Conservation (phyloP, 2,329 filamentous ascomycete species). For the Diaporthe australafricana region DNA sequence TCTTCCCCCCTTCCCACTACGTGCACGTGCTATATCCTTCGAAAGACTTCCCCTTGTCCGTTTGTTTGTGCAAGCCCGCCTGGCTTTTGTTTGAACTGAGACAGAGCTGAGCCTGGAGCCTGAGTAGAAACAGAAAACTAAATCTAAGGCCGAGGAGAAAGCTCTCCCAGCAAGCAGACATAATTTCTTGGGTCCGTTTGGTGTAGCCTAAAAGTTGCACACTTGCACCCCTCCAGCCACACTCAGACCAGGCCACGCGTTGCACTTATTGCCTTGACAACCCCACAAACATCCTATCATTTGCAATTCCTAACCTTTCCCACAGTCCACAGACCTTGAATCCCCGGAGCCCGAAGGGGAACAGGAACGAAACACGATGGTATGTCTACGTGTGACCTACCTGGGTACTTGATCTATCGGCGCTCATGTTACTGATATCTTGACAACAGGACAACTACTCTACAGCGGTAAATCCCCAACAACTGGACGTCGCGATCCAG, state of each 20-base stretch:
- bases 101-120: not conserved
- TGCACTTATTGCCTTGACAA: not conserved
- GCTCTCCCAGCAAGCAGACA: not conserved
- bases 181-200: not conserved
- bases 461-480: not conserved
- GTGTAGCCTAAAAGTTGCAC: not conserved
- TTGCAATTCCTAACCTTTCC: not conserved
- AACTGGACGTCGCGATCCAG: not conserved
- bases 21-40: not conserved
- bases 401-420: not conserved
- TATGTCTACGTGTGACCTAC: not conserved
- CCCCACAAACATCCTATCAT: not conserved
- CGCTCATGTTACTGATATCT: not conserved
- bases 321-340: not conserved
- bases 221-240: not conserved
- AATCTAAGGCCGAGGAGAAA: not conserved
- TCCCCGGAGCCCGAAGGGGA: not conserved
- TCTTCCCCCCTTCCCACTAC: not conserved
- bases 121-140: not conserved
- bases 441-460: not conserved
- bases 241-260: not conserved
- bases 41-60: not conserved
- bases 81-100: not conserved
- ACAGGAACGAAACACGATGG: not conserved
- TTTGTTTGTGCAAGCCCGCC: not conserved